phyloP scores from a whole-genome alignment of 257 asterid genomes.

The Solanum clarkiae region DNA sequence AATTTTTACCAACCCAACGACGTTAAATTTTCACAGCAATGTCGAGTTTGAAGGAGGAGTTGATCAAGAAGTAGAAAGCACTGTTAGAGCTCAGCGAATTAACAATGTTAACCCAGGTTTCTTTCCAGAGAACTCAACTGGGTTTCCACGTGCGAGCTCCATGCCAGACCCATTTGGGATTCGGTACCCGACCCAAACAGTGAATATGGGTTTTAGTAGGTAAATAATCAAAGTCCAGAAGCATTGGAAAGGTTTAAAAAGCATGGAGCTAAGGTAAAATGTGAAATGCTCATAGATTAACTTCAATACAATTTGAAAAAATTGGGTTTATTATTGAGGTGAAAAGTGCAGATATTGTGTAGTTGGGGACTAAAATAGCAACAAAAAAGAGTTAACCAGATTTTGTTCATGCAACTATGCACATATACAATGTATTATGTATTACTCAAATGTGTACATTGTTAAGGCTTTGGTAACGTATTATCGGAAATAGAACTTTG shows the following conservation, averaged over 20 bases:
- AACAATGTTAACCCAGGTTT: constrained; percentile 11
- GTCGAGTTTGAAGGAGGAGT: not conserved
- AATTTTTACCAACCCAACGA: not conserved
- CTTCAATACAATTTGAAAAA: too few relatives aligned
- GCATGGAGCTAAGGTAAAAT: too few relatives aligned
- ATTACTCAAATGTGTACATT: not conserved
- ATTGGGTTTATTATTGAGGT: too few relatives aligned
- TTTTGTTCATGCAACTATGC: not conserved
- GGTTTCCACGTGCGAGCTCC: constrained; percentile 10
- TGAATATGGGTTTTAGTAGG: too few relatives aligned
- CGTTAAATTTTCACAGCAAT: not conserved
- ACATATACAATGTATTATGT: not conserved
- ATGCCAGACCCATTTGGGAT: constrained; percentile 25
- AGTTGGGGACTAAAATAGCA: not conserved
- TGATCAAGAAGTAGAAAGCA: constrained; percentile 50
- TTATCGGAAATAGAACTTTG: not conserved
- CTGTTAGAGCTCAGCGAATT: constrained; percentile 12
- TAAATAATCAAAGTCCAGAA: too few relatives aligned
- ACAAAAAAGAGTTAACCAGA: not conserved
- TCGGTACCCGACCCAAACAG: too few relatives aligned
- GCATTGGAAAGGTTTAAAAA: too few relatives aligned
- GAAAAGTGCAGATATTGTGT: not conserved
- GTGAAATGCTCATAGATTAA: too few relatives aligned
- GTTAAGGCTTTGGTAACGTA: not conserved
- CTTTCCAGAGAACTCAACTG: constrained; percentile 3